Percentiles rank a stretch among this genome's conserved stretches.
Conservation (phyloP, 2,329 filamentous ascomycete genomes). For the Didymella exigua region DNA sequence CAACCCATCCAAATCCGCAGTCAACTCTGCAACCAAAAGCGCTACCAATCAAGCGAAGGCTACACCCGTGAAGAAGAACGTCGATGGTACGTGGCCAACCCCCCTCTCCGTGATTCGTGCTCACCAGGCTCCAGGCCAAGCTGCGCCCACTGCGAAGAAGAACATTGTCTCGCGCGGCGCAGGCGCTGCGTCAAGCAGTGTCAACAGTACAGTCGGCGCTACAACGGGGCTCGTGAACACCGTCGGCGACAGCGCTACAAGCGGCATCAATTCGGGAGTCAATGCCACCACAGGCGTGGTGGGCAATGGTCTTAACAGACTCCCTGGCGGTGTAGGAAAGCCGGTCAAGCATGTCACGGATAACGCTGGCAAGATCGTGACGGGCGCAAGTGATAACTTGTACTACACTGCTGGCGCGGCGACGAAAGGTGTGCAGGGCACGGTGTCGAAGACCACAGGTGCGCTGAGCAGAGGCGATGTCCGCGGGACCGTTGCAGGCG, state of each 20-base stretch:
- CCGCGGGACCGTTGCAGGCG: slow-evolving; percentile 47
- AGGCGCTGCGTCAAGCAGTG: slow-evolving; percentile 41
- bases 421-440: slow-evolving; percentile 51
- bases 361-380: slow-evolving; percentile 51
- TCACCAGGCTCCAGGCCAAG: slow-evolving; percentile 35
- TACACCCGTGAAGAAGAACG: slow-evolving; percentile 26
- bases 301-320: slow-evolving; percentile 46
- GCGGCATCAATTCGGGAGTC: slow-evolving; percentile 45
- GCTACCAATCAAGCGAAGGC: slow-evolving; percentile 22
- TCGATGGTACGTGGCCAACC: slow-evolving; percentile 39
- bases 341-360: slow-evolving; percentile 50
- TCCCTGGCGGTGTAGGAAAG: slow-evolving; percentile 44
- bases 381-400: slow-evolving; percentile 47
- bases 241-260: slow-evolving; percentile 47
- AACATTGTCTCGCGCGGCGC: slow-evolving; percentile 44
- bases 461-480: slow-evolving; percentile 52
- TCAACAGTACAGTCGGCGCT: slow-evolving; percentile 46
- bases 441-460: slow-evolving; percentile 52
- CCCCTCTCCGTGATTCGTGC: slow-evolving; percentile 30
- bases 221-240: slow-evolving; percentile 45
- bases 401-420: slow-evolving; percentile 50
- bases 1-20: slow-evolving; percentile 7
- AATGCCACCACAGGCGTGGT: slow-evolving; percentile 45
- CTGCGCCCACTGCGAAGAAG: slow-evolving; percentile 32
- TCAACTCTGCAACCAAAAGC: slow-evolving; percentile 4